Base-by-base conservation (phyloP, 2,329 filamentous ascomycete genomes). In the Penicillium sp. region DNA sequence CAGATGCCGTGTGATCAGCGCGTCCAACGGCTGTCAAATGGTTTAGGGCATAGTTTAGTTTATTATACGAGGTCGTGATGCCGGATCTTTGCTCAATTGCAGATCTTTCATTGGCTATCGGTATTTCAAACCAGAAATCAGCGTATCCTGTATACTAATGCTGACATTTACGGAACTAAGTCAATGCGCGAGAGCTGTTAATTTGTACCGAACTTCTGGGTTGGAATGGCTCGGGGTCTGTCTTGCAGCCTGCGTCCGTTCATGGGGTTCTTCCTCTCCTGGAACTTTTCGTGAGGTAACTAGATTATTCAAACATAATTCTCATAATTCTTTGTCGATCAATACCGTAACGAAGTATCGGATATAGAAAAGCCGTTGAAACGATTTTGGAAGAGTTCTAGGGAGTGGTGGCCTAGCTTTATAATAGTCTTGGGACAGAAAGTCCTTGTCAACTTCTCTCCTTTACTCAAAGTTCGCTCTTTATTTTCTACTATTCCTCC, bases 281-380 rank as follows among this genome's bases (percentile, higher is more conserved):
- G 13, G 20, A 21, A 10, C 12, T 13, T 46, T 26, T 2, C 15
- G 17, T 21, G 6, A 21, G 8, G 18, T 33, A 24, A 9, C 9
- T 20, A 24, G 21, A 26, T 15, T 15, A 8, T 9, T 24, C 36
- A 36, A 24, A 32, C 32, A 43, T 40, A 49, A 18, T 17, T 46
- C 24, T 30, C 10, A n/a, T n/a, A n/a, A n/a, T n/a, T n/a, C n/a
- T n/a, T 29, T 55, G 54, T 45, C 41, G 54, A 57, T 57, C 54
- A 32, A 39, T 36, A 13, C 42, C 17, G 21, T 17, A 40, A 43
- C 12, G 12, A 23, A 18, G 10, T 18, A 23, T 47, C 3, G 17
- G 23, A 20, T 18, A 17, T 36, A 27, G 30, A 36, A 47, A 29
- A 23, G 18, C 12, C 13, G 24, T 47, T 26, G 5, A 20, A 18